Evolutionary conservation across 345 rosid genomes (phyloP).

Genomic region (Lenwebbia sp.): DNA sequence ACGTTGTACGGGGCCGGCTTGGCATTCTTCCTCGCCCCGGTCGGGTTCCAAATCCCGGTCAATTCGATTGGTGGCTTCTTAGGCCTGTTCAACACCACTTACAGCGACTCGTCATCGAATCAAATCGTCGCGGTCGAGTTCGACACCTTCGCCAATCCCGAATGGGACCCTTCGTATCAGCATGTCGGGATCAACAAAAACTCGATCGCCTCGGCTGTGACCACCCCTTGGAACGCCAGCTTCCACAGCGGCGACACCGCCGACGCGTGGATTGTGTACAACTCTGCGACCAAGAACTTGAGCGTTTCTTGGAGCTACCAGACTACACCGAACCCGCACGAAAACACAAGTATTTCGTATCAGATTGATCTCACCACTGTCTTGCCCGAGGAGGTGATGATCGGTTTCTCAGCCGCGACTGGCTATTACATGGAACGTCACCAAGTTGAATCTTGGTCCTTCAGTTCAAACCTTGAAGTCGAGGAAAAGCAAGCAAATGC

Average conservation of each 20-base stretch:
- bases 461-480: background rate
- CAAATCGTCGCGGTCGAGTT: slow-evolving; percentile 20
- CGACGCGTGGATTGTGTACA: slow-evolving; percentile 19
- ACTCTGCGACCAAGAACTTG: slow-evolving; percentile 19
- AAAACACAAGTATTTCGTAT: background rate
- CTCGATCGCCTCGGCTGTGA: slow-evolving; percentile 16
- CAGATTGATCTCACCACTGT: background rate
- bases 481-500: background rate
- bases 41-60: background rate
- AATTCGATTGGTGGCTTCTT: background rate
- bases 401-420: slow-evolving; percentile 24
- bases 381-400: slow-evolving; percentile 7
- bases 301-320: slow-evolving; percentile 24
- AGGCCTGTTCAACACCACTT: slow-evolving; percentile 4
- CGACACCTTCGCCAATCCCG: slow-evolving; percentile 9
- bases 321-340: background rate
- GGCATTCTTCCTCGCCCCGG: slow-evolving; percentile 4
- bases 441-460: slow-evolving; percentile 13
- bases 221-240: slow-evolving; percentile 30
- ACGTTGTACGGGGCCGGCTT: background rate
- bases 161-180: slow-evolving; percentile 19
- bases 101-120: background rate
- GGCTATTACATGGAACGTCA: slow-evolving; percentile 1
- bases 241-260: slow-evolving; percentile 20
- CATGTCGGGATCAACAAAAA: slow-evolving; percentile 42